Percentiles rank a stretch among this genome's conserved stretches.
phyloP scores from a whole-genome alignment of 2,329 filamentous ascomycete species.

The Epicoccum sorghinum region DNA sequence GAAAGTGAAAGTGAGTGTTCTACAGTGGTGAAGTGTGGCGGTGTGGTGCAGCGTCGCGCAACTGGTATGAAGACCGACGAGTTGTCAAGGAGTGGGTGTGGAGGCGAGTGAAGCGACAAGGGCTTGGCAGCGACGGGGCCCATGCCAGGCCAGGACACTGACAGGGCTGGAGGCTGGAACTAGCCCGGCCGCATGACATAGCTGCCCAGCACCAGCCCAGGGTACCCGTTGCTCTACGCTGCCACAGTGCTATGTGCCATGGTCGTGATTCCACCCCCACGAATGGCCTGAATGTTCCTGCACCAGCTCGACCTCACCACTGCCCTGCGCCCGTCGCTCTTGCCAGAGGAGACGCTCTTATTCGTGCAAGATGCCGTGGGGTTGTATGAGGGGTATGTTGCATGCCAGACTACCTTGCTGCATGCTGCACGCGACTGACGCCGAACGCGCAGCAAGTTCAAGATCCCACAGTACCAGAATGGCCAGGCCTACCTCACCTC shows the following conservation, averaged over 20 bases:
- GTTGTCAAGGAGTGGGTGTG: conserved; percentile 17
- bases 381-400: conserved; percentile 92
- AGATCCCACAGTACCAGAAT: conserved; percentile 91
- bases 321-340: conserved; percentile 88
- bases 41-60: conserved; percentile 1
- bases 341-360: conserved; percentile 90
- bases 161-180: no score
- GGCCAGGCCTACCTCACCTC: conserved; percentile 97
- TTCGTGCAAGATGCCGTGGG: conserved; percentile 98
- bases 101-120: conserved; percentile 2
- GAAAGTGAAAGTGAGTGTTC: conserved; percentile 18
- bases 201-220: no score
- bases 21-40: conserved; percentile 1
- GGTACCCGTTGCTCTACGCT: no score
- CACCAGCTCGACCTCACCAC: conserved; percentile 95
- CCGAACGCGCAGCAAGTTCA: conserved; percentile 74
- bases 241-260: conserved; percentile 1
- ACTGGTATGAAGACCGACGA: conserved; percentile 4
- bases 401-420: not conserved
- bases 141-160: no score
- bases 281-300: conserved; percentile 83
- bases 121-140: no score
- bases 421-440: conserved; percentile 20
- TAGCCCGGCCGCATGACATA: no score
- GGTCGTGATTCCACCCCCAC: conserved; percentile 21